Evolutionary conservation across 306 rosid species (phyloP).

Genomic region (Biancaea sappan): DNA sequence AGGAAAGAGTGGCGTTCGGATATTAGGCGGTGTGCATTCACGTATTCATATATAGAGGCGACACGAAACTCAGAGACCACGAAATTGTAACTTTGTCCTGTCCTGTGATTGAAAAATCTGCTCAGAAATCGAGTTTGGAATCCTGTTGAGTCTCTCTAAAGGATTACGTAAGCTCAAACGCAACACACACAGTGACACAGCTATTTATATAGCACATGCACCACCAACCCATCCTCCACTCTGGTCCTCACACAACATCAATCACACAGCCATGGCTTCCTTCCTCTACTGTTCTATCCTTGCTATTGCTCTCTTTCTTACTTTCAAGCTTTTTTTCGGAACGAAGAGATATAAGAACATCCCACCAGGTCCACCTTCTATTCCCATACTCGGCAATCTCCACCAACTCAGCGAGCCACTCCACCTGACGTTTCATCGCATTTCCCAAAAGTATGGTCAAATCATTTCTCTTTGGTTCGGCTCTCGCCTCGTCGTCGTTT

Average conservation of each 20-base stretch:
- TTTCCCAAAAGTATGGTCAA: slow-evolving; percentile 50
- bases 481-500: slow-evolving; percentile 39
- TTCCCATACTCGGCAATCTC: slow-evolving; percentile 68
- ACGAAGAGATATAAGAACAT: slow-evolving; percentile 32
- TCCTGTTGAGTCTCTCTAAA: no score
- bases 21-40: no score
- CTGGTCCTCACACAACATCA: neutral
- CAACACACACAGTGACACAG: neutral
- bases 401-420: slow-evolving; percentile 46
- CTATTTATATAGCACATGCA: neutral
- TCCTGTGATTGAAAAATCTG: no score
- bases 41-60: no score
- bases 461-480: slow-evolving; percentile 38
- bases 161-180: slow-evolving; percentile 28
- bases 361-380: slow-evolving; percentile 57
- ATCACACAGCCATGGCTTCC: neutral
- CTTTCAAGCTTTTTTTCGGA: slow-evolving; percentile 24
- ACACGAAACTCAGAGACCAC: no score
- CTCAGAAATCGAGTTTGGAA: no score
- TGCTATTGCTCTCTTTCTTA: neutral
- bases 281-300: slow-evolving; percentile 1
- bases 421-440: slow-evolving; percentile 37
- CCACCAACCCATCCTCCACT: neutral
- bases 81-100: no score
- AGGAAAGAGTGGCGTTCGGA: no score